phyloP scores from a whole-genome alignment of 169 alveolate species.

The Cryptosporidium xiaoi region DNA sequence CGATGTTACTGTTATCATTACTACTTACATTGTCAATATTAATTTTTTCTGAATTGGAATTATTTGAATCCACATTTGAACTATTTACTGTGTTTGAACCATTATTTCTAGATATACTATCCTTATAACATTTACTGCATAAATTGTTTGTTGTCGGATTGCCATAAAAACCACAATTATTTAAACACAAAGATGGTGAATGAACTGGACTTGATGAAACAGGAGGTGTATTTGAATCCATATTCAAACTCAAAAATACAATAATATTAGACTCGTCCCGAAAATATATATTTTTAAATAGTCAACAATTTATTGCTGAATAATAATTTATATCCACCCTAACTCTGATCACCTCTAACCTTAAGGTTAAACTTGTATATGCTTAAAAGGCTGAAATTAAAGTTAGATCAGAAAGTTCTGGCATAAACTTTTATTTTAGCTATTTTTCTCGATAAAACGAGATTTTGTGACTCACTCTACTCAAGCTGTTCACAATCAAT shows the following conservation, averaged over 20 bases:
- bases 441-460: no score
- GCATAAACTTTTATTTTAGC: no score
- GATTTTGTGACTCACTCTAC: no score
- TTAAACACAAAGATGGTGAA: constrained; percentile 84
- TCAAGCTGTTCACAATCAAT: no score
- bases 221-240: constrained; percentile 71
- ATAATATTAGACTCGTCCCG: not conserved
- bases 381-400: no score
- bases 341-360: no score
- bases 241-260: not conserved
- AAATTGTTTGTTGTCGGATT: constrained; percentile 90
- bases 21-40: not conserved
- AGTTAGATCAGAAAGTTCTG: no score
- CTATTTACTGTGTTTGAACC: not conserved
- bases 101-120: constrained; percentile 65
- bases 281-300: not conserved
- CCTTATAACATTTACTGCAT: constrained; percentile 91
- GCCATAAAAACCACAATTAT: constrained; percentile 92
- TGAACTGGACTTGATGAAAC: constrained; percentile 70
- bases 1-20: not conserved
- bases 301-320: not conserved
- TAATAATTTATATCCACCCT: not conserved
- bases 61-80: not conserved
- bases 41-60: not conserved
- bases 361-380: no score